phyloP scores from a whole-genome alignment of 1,284 basidiomycete species.

The Stygiomarasmius scandens region DNA sequence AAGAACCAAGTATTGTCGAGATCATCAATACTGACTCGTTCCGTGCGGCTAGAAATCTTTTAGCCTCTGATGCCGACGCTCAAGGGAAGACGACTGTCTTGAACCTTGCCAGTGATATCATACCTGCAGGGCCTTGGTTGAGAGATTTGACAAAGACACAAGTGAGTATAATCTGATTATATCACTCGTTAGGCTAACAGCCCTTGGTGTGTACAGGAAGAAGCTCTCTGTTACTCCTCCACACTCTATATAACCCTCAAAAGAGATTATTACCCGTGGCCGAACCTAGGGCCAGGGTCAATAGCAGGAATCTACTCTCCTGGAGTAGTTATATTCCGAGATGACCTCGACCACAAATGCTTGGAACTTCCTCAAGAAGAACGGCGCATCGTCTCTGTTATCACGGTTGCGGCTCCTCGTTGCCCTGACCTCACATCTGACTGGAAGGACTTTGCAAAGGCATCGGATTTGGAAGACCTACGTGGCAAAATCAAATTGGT shows the following conservation, averaged over 20 bases:
- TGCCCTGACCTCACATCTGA: constrained; percentile 32
- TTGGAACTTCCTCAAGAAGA: constrained; percentile 34
- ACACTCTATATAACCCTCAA: constrained; percentile 46
- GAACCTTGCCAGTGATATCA: constrained; percentile 44
- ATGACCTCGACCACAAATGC: constrained; percentile 45
- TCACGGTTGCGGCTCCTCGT: constrained; percentile 47
- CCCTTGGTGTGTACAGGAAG: constrained; percentile 32
- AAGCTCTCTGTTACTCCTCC: constrained; percentile 48
- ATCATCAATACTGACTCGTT: constrained; percentile 7
- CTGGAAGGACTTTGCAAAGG: constrained; percentile 24
- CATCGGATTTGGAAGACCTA: constrained; percentile 34
- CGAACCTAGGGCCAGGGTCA: constrained; percentile 45
- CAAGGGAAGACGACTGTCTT: constrained; percentile 38
- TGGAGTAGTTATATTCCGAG: constrained; percentile 47
- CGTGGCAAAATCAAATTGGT: constrained; percentile 44
- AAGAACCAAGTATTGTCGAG: constrained; percentile 1
- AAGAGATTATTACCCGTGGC: constrained; percentile 46
- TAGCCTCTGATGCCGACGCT: constrained; percentile 10
- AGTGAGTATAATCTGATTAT: constrained; percentile 20
- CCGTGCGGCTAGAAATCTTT: constrained; percentile 2
- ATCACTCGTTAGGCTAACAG: neutral
- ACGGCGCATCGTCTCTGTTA: constrained; percentile 40
- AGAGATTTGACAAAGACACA: constrained; percentile 36
- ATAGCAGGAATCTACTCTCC: constrained; percentile 45
- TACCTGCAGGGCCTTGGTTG: constrained; percentile 37